These are phyloP conservation scores for Diplosphaera chodatii DNA, from an alignment of 139 green algal species.

Conservation along the genomic window DNA sequence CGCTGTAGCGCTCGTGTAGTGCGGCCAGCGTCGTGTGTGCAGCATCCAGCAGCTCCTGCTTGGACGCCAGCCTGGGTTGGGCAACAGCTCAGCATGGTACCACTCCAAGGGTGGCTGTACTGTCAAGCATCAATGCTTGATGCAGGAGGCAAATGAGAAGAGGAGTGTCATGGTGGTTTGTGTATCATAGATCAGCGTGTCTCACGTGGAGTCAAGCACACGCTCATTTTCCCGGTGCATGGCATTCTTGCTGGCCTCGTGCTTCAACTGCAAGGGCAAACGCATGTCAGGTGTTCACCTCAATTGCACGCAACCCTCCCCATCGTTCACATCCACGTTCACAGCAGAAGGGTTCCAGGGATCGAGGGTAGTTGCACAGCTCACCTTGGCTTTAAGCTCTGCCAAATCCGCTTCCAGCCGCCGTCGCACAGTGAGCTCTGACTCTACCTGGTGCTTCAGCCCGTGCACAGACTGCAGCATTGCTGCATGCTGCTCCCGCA, in stretches of 20 bases:
- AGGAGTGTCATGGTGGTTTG: too few species aligned
- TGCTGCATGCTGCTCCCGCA: background rate
- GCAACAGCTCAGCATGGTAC: too few species aligned
- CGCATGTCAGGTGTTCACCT: too few species aligned
- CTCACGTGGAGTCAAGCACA: background rate
- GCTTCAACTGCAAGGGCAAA: background rate
- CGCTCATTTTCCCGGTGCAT: background rate
- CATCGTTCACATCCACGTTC: too few species aligned
- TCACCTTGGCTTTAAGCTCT: background rate
- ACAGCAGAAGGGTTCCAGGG: too few species aligned
- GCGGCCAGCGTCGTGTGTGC: background rate
- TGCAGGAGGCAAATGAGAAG: too few species aligned
- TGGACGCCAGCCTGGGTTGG: background rate
- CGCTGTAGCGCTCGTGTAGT: background rate
- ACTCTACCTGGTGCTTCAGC: background rate
- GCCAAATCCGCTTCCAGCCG: background rate
- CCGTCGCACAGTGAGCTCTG: background rate
- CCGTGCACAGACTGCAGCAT: background rate
- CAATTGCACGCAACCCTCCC: too few species aligned
- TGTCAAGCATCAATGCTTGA: too few species aligned
- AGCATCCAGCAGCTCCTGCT: background rate
- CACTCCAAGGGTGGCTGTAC: too few species aligned
- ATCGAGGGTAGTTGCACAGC: too few species aligned
- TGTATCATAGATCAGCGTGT: too few species aligned
- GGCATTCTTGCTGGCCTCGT: background rate